Conservation (phyloP, 164 flowering plant species). For the Dillenia suffruticosa region DNA sequence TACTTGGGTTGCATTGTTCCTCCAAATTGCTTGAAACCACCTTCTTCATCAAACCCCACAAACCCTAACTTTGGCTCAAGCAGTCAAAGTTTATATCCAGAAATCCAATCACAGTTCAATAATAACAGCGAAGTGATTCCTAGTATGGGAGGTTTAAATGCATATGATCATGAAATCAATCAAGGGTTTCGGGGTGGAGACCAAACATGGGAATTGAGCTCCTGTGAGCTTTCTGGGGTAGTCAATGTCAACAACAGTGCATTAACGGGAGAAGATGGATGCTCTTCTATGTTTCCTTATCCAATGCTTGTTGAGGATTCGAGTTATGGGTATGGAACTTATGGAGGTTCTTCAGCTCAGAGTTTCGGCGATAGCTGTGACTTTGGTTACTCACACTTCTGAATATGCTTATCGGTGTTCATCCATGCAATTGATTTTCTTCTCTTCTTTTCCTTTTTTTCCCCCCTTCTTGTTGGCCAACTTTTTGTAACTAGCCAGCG, state of each 20-base stretch:
- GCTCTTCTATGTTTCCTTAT: constrained; percentile 41
- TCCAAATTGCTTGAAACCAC: constrained; percentile 56
- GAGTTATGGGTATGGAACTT: constrained; percentile 23
- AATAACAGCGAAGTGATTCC: constrained; percentile 7
- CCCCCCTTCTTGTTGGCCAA: constrained; percentile 9
- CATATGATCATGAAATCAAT: constrained; percentile 21
- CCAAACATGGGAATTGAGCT: constrained; percentile 24
- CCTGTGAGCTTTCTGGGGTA: constrained; percentile 28
- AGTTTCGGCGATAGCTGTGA: constrained; percentile 34
- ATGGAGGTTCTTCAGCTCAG: constrained; percentile 26
- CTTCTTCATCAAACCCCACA: constrained; percentile 16
- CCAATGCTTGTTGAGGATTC: constrained; percentile 12
- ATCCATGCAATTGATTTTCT: background rate
- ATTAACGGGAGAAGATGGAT: constrained; percentile 40
- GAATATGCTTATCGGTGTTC: constrained; percentile 9
- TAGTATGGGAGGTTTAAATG: constrained; percentile 4
- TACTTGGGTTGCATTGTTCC: constrained; percentile 83
- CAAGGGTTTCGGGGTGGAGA: constrained; percentile 33
- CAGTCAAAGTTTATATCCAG: constrained; percentile 2
- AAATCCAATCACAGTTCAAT: constrained; percentile 14
- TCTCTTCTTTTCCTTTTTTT: background rate
- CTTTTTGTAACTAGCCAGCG: background rate
- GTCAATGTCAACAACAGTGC: constrained; percentile 25
- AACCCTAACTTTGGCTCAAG: constrained; percentile 9
- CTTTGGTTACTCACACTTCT: constrained; percentile 40